Conservation (phyloP, 345 rosid genomes). For the Fremontodendron californicum region DNA sequence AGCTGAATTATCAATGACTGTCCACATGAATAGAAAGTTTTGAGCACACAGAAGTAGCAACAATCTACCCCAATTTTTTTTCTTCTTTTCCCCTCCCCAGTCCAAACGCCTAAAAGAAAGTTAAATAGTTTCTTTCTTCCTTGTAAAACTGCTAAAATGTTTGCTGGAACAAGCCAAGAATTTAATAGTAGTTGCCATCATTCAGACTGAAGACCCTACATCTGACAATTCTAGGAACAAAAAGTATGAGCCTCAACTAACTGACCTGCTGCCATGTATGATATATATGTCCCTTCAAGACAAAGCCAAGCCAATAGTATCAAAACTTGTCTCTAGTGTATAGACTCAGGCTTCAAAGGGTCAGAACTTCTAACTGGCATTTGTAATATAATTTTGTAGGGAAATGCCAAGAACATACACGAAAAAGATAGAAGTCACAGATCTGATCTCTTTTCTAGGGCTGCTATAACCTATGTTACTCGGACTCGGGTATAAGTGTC, state of each 20-base stretch:
- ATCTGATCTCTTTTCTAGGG: neutral
- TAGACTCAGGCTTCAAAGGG: neutral
- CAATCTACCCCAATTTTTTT: neutral
- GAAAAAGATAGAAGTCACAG: neutral
- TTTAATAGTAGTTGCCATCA: no score
- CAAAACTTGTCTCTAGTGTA: neutral
- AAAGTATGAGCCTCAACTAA: neutral
- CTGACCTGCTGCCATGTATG: neutral
- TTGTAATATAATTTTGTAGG: neutral
- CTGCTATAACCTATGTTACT: no score
- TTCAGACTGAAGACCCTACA: neutral
- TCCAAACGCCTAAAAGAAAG: neutral
- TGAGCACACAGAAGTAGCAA: neutral
- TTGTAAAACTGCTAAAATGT: neutral
- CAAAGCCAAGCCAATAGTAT: neutral
- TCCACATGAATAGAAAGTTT: neutral
- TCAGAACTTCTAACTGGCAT: neutral
- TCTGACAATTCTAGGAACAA: neutral
- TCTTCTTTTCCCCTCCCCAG: neutral
- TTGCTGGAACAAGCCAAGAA: neutral
- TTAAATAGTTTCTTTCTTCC: neutral
- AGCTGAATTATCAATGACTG: neutral
- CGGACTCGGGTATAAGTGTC: no score
- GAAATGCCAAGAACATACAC: neutral
- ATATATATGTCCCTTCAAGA: neutral